Evolutionary conservation across 2,329 filamentous ascomycete genomes (phyloP), one percentile per base, ranked within the genome.

Genomic region (Cadophora luteo-olivacea): DNA sequence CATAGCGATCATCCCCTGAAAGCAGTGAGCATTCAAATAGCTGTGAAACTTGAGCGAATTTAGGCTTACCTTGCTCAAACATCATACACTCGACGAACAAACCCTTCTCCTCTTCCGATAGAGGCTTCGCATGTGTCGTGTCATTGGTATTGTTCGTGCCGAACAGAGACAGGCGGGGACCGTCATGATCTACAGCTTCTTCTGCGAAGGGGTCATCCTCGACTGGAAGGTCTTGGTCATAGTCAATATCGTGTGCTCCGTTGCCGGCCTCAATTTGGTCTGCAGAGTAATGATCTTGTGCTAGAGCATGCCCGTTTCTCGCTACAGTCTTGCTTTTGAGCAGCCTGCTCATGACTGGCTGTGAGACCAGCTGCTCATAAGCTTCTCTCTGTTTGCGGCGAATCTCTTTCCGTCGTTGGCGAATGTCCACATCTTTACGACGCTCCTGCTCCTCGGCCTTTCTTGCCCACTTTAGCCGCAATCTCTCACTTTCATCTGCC

Each of bases 71-170:
- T 36, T 61, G 41, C 12, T 68, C 22, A 4, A 22, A 12, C 60
- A 63, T 69, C 68, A 75, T 69, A 19, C 58, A 65, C 3, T 72
- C 61, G 52, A 74, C 67, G 52, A 75, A 75, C 3, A 52, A 22
- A 5, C 48, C 41, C 29, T 64, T 69, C 41, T 69, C 65, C 22
- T 65, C 22, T 14, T 33, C 36, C 16, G 71, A 67, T 49, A 67
- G 64, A 3, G 62, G 64, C 49, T 45, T 60, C 1, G 63, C 63
- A 19, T 16, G 51, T 7, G 41, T 32, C n/a, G 24, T 38, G 29
- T 67, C 54, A 9, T 67, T 69, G 8, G 62, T 69, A n/a, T 72
- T 74, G 24, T 72, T 66, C 12, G 52, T 68, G 0, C 61, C 65
- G 25, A 74, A 73, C 12, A 73, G 58, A 55, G 63, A 62, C 32